Percentiles rank a stretch among this genome's conserved stretches.
Conservation (phyloP, 2,329 filamentous ascomycete species). For the Leptographium wingfieldii region DNA sequence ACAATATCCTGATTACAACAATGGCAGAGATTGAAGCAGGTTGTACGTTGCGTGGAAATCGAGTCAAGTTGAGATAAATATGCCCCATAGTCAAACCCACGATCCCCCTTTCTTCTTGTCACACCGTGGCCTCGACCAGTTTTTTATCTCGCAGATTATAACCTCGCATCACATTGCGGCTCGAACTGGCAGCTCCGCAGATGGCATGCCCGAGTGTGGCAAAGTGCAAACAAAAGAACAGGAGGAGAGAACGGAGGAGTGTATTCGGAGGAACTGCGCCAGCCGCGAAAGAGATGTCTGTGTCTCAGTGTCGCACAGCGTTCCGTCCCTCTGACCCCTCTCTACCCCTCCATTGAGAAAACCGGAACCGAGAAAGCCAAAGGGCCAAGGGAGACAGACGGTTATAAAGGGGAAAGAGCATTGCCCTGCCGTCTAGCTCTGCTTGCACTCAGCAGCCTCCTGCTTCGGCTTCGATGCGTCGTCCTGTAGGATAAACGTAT, state of each 20-base stretch:
- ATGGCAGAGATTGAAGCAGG: not conserved
- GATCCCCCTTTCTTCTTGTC: not conserved
- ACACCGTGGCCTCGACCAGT: not conserved
- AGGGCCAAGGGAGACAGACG: not conserved
- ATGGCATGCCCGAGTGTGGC: not conserved
- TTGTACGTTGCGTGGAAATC: not conserved
- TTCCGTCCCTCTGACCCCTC: not conserved
- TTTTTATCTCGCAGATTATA: not conserved
- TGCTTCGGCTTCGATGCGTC: constrained; percentile 84
- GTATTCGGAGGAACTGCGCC: not conserved
- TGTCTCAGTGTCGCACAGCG: not conserved
- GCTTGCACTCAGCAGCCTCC: constrained; percentile 91
- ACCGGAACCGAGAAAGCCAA: not conserved
- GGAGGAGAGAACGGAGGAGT: not conserved
- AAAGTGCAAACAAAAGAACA: not conserved
- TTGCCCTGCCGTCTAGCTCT: constrained; percentile 47
- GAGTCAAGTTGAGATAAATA: not conserved
- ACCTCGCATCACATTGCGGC: not conserved
- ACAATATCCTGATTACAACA: not conserved
- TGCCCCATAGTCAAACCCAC: not conserved
- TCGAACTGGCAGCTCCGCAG: not conserved
- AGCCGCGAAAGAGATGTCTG: not conserved
- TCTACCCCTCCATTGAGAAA: not conserved
- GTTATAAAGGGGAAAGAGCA: not conserved
- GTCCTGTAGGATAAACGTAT: constrained; percentile 41